phyloP scores from a whole-genome alignment of 192 early-diverging fungal genomes.

The Linnemannia hyalina region DNA sequence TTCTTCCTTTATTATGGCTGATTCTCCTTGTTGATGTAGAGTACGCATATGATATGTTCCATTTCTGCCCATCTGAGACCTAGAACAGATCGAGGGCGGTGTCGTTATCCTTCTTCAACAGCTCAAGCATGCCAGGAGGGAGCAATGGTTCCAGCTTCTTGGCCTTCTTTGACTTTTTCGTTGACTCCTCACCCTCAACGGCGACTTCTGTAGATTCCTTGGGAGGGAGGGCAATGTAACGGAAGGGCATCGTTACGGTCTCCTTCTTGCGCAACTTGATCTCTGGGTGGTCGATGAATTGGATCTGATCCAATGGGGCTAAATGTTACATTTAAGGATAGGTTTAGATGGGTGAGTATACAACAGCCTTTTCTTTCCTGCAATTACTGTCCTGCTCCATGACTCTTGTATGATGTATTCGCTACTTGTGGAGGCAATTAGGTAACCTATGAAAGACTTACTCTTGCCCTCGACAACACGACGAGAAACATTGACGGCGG shows the following conservation, averaged over 20 bases:
- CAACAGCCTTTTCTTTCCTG: neutral
- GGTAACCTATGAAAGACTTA: slow-evolving; percentile 27
- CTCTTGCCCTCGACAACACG: slow-evolving; percentile 73
- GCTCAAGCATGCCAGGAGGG: slow-evolving; percentile 80
- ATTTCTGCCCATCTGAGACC: too few relatives aligned
- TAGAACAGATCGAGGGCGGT: slow-evolving; percentile 60
- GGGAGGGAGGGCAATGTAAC: slow-evolving; percentile 71
- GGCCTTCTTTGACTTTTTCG: slow-evolving; percentile 57
- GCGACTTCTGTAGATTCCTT: slow-evolving; percentile 20
- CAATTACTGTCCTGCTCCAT: neutral
- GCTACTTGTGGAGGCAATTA: neutral
- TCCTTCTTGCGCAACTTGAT: slow-evolving; percentile 76
- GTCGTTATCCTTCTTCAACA: slow-evolving; percentile 81
- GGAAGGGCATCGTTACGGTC: slow-evolving; percentile 84
- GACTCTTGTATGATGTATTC: neutral
- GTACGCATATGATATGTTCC: neutral
- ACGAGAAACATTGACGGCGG: slow-evolving; percentile 80
- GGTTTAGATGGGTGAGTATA: neutral
- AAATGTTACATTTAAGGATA: neutral
- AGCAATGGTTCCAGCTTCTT: slow-evolving; percentile 68
- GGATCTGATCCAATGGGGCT: slow-evolving; percentile 72
- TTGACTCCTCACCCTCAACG: neutral
- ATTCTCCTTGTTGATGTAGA: neutral
- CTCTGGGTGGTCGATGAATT: slow-evolving; percentile 82
- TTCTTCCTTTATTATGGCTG: neutral